Evolutionary conservation across 2,329 filamentous ascomycete species (phyloP).

Genomic region (Sarocladium oryzae): DNA sequence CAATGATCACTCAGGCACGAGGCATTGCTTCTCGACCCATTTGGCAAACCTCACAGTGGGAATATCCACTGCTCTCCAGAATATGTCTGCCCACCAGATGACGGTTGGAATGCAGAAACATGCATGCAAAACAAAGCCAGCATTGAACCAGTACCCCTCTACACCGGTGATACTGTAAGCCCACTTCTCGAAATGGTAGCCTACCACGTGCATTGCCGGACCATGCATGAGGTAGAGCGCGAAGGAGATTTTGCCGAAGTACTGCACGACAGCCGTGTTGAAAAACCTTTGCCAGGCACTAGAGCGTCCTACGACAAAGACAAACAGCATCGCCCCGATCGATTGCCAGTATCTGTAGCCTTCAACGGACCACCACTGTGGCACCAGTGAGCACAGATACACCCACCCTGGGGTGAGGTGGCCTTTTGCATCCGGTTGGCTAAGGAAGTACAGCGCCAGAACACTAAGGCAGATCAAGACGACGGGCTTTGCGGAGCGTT

Average conservation of each 20-base stretch:
- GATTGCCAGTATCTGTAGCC: slow-evolving; percentile 52
- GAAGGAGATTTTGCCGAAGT: slow-evolving; percentile 55
- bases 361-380: slow-evolving; percentile 40
- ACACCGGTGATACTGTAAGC: slow-evolving; percentile 41
- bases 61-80: slow-evolving; percentile 49
- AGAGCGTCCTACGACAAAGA: slow-evolving; percentile 42
- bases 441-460: slow-evolving; percentile 44
- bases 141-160: slow-evolving; percentile 37
- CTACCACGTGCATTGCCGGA: slow-evolving; percentile 45
- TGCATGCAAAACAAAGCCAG: slow-evolving; percentile 40
- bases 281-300: slow-evolving; percentile 43
- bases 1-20: background rate
- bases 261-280: slow-evolving; percentile 43
- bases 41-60: slow-evolving; percentile 50
- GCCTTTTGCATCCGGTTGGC: slow-evolving; percentile 28
- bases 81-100: slow-evolving; percentile 50
- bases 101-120: slow-evolving; percentile 43
- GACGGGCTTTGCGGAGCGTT: slow-evolving; percentile 13
- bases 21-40: slow-evolving; percentile 43
- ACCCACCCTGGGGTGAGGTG: slow-evolving; percentile 48
- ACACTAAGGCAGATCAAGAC: slow-evolving; percentile 39
- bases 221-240: slow-evolving; percentile 57
- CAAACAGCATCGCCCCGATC: slow-evolving; percentile 44
- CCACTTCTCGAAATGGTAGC: slow-evolving; percentile 44
- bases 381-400: slow-evolving; percentile 40